Percentiles rank a stretch among this genome's conserved stretches.
Evolutionary conservation across 2,329 filamentous ascomycete genomes (phyloP).

Genomic region (Aureobasidium sp.): DNA sequence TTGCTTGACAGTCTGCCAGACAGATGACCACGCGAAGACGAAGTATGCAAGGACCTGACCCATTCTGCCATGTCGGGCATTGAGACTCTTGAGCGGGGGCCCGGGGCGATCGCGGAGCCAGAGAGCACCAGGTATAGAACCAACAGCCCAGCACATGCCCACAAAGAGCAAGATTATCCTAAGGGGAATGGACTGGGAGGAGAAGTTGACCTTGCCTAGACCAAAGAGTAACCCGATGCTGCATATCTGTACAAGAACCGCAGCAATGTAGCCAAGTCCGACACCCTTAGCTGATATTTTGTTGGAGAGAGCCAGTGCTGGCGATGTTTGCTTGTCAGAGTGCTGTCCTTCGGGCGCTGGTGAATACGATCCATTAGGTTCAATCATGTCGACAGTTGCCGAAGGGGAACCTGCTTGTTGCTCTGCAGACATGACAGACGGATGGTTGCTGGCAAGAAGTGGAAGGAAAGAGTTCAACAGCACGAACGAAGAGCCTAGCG

Average conservation of each 20-base stretch:
- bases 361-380: not conserved
- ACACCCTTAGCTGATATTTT: constrained; percentile 83
- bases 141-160: constrained; percentile 81
- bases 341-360: not conserved
- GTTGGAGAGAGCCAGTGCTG: constrained; percentile 70
- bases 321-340: constrained; percentile 35
- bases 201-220: constrained; percentile 49
- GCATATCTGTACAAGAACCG: constrained; percentile 70
- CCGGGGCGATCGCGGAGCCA: constrained; percentile 82
- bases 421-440: constrained; percentile 34
- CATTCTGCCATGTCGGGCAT: not conserved
- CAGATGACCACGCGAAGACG: constrained; percentile 71
- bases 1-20: constrained; percentile 68
- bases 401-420: not conserved
- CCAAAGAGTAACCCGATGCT: constrained; percentile 67
- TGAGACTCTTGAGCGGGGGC: constrained; percentile 54
- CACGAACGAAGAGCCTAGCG: constrained; percentile 90
- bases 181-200: constrained; percentile 67
- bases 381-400: constrained; percentile 7
- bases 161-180: constrained; percentile 75
- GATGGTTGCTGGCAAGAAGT: constrained; percentile 75
- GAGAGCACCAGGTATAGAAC: constrained; percentile 74
- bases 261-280: constrained; percentile 81
- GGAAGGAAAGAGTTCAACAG: constrained; percentile 92
- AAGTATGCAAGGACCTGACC: constrained; percentile 54